Evolutionary conservation across 1,139 yeast species (phyloP).

Genomic region (Nakaseomyces sp.): DNA sequence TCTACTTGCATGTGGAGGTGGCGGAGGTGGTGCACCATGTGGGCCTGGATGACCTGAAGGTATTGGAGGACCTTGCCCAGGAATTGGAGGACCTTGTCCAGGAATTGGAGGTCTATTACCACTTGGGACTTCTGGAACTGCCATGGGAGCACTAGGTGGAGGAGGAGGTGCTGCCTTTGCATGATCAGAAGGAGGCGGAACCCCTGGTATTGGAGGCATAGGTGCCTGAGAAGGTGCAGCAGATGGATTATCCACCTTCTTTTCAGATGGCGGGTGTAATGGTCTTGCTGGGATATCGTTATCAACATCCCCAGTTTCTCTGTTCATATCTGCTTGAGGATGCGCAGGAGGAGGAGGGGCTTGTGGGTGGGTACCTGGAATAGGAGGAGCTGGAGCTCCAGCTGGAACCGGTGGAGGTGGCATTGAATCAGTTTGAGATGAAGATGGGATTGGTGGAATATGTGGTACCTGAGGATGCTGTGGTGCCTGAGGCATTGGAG

Average conservation of each 20-base stretch:
- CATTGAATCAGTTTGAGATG: conserved; percentile 18
- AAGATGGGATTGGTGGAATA: conserved; percentile 18
- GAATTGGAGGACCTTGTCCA: conserved; percentile 9
- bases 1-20: conserved; percentile 4
- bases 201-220: conserved; percentile 7
- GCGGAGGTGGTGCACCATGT: conserved; percentile 7
- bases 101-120: not conserved
- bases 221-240: conserved; percentile 2
- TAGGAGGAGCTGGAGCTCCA: conserved; percentile 7
- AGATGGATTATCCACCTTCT: conserved; percentile 8
- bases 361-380: conserved; percentile 5
- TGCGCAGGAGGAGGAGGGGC: conserved; percentile 17
- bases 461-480: conserved; percentile 10
- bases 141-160: conserved; percentile 11
- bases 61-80: conserved; percentile 9
- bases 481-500: conserved; percentile 11
- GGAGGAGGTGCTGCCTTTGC: conserved; percentile 11
- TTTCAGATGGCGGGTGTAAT: conserved; percentile 8
- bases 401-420: conserved; percentile 20
- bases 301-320: not conserved
- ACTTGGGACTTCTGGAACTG: not conserved
- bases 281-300: conserved; percentile 1
- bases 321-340: conserved; percentile 8
- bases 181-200: conserved; percentile 14
- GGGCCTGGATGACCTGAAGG: conserved; percentile 6